These are phyloP conservation scores for Scalesia atractyloides DNA, from an alignment of 129 eudicot species.

Conservation along the genomic window DNA sequence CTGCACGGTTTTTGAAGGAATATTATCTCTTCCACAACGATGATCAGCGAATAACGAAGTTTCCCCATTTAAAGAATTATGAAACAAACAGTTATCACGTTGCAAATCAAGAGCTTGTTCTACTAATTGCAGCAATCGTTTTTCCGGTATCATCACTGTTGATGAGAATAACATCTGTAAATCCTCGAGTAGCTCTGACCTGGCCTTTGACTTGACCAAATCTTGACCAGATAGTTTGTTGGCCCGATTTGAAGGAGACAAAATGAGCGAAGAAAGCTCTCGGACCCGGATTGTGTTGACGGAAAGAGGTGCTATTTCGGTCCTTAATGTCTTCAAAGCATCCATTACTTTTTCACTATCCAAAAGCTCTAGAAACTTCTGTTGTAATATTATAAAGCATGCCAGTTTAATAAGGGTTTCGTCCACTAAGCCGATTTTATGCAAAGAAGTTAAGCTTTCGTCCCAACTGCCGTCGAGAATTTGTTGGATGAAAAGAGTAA, in stretches of 20 bases:
- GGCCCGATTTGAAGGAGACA: constrained; percentile 46
- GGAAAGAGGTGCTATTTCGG: constrained; percentile 74
- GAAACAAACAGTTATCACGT: constrained; percentile 70
- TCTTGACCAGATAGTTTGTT: background rate
- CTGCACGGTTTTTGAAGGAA: constrained; percentile 82
- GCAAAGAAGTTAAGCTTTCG: constrained; percentile 60
- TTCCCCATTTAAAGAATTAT: constrained; percentile 64
- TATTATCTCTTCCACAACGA: constrained; percentile 77
- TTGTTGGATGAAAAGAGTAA: constrained; percentile 58
- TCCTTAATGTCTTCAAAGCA: constrained; percentile 80
- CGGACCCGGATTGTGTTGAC: constrained; percentile 45
- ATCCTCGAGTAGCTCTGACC: constrained; percentile 63
- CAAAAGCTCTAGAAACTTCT: constrained; percentile 77
- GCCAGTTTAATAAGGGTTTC: constrained; percentile 55
- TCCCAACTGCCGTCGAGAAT: constrained; percentile 86
- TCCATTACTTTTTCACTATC: constrained; percentile 64
- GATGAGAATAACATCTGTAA: constrained; percentile 73
- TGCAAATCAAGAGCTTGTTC: constrained; percentile 89
- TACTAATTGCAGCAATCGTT: constrained; percentile 70
- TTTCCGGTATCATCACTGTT: constrained; percentile 68
- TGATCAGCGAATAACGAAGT: constrained; percentile 77
- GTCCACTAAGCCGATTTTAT: constrained; percentile 57
- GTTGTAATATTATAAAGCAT: constrained; percentile 72
- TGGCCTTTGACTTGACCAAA: constrained; percentile 38
- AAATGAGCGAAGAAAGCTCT: constrained; percentile 56